Conservation (phyloP, 2,329 filamentous ascomycete species). For the Aspergillus bombycis region DNA sequence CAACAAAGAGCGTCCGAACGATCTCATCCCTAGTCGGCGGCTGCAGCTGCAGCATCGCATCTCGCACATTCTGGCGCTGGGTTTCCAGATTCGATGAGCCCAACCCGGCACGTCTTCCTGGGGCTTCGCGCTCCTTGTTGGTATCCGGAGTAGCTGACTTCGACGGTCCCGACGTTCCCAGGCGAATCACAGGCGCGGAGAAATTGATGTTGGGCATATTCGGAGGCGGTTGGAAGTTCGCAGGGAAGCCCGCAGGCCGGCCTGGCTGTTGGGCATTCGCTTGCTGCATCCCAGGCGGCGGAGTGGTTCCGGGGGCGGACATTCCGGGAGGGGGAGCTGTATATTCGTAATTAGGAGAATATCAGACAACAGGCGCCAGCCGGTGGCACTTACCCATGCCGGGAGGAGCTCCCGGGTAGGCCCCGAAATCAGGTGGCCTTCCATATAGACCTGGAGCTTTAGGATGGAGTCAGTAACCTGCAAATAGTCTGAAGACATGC, state of each 20-base stretch:
- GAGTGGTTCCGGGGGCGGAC: conserved; percentile 75
- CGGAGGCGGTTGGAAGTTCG: conserved; percentile 82
- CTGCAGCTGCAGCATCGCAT: conserved; percentile 71
- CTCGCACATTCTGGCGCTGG: conserved; percentile 67
- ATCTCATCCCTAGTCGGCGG: conserved; percentile 91
- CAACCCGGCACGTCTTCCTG: conserved; percentile 59
- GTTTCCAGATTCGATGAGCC: conserved; percentile 67
- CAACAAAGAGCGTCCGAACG: conserved; percentile 85
- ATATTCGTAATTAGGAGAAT: conserved; percentile 23
- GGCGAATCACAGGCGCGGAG: conserved; percentile 90
- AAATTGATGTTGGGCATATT: conserved; percentile 99
- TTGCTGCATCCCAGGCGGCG: conserved; percentile 77
- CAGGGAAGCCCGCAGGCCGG: conserved; percentile 77
- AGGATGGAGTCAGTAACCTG: conserved; percentile 16
- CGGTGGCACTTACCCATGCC: conserved; percentile 69
- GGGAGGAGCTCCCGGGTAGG: conserved; percentile 74
- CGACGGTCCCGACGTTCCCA: conserved; percentile 73
- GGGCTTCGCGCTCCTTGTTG: conserved; percentile 49
- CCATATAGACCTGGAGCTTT: conserved; percentile 64
- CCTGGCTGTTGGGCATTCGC: conserved; percentile 73
- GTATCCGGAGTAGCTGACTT: conserved; percentile 58
- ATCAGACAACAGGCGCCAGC: background rate
- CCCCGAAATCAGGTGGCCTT: conserved; percentile 72
- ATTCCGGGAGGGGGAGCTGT: conserved; percentile 78
- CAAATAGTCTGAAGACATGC: background rate